Evolutionary conservation across 2,329 filamentous ascomycete genomes (phyloP), one percentile per base, ranked within the genome.

Genomic region (Neospermospora avenae): DNA sequence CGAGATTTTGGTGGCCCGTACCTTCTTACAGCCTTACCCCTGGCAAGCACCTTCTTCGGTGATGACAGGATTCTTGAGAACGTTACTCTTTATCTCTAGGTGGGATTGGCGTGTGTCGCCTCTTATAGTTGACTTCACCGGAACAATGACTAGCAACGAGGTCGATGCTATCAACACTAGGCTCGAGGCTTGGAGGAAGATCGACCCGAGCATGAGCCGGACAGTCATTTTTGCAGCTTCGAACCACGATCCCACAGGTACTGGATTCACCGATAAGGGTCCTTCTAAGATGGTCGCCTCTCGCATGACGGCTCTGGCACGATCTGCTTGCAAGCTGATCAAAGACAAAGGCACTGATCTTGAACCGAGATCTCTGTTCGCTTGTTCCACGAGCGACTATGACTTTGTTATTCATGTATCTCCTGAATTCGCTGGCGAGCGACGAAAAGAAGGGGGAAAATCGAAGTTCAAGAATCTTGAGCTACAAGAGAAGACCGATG

Each of bases 81-180:
- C 90, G 0, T 78, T 99, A 1, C 78, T 87, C 34, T 89, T 93
- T 73, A 79, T 99, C 14, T 85, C 92, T 1, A 82, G 86, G 44
- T 99, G 95, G 92, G 91, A 98, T 73, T 99, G 95, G 95, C 85
- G 90, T 28, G 80, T 86, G 7, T 87, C 92, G 56, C 89, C 95
- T 1, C 79, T 98, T 34, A 80, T 96, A 35, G 81, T 97, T 25
- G 91, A 97, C 73, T 82, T 91, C 25, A 82, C 85, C 11, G 83
- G 81, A 62, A 82, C 85, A 14, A 80, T 96, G 70, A 82, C 83
- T 7, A 74, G 78, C 7, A 77, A 83, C 11, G 84, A 89, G 31
- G 80, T 88, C 11, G 76, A 83, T 34, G 77, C 80, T 2, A 86
- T 95, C 64, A 81, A 80, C 39, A 89, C 86, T 3, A 85, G 88